Base-by-base conservation (phyloP, 345 rosid genomes). In the Acer yangbiense region DNA sequence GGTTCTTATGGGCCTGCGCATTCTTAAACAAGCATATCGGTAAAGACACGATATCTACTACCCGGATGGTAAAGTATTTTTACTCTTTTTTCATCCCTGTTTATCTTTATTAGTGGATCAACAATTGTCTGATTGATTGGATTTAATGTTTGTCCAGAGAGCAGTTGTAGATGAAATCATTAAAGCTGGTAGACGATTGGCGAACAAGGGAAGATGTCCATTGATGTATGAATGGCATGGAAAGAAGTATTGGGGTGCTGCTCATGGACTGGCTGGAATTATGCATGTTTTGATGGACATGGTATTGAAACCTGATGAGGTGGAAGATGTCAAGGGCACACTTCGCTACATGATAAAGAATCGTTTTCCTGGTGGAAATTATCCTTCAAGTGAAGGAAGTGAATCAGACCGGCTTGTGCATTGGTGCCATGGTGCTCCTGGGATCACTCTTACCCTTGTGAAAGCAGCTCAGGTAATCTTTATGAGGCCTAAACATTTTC, bases 171-270 rank as follows among this genome's bases (percentile, higher is more conserved):
- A 87, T 71, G 91, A 88, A 71, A 80, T 86, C 23, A 85, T 92
- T 9, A 78, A 82, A 82, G 72, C 84, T 21, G 96, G 93, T 46
- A 88, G 90, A 67, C 81, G 29, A 73, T 60, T 88, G 72, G 79
- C 86, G 16, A 82, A 46, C 62, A 76, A 77, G 52, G 91, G 83
- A 55, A 82, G 77, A 83, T 90, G 88, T 65, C 92, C 91, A 1
- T 76, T 92, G 81, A 90, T 90, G 96, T 87, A 85, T 82, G 94
- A 92, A 82, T 92, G 94, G 96, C 91, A 92, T 75, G 91, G 96
- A 14, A 87, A 84, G 77, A 90, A 80, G 83, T 92, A 90, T 52
- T 88, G 91, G 91, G 94, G 96, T 35, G 91, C 96, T 76, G 91
- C 92, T 9, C 91, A 92, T 79, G 96, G 96, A 55, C 73, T 90